A percentile compares a stretch with the other conserved stretches of the same genome.
Evolutionary conservation across 73 alveolate genomes (phyloP).

Genomic region (Tetrahymena thermophila): DNA sequence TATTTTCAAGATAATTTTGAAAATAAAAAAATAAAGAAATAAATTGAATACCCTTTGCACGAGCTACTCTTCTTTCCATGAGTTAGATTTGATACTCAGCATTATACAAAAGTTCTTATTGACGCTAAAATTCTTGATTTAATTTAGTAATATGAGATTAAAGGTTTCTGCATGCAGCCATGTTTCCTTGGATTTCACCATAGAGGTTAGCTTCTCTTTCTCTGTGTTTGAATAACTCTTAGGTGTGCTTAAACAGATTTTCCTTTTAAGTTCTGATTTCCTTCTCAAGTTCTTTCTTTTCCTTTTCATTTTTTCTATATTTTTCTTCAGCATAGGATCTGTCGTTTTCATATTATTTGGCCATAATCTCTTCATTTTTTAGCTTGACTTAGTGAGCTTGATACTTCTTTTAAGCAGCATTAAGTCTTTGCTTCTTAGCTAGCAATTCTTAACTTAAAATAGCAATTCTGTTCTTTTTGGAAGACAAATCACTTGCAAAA

Average conservation of each 20-base stretch:
- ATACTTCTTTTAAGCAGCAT: conserved; percentile 74
- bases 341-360: conserved; percentile 70
- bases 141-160: conserved; percentile 85
- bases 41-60: conserved; percentile 46
- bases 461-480: conserved; percentile 59
- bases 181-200: conserved; percentile 90
- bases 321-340: conserved; percentile 57
- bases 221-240: conserved; percentile 85
- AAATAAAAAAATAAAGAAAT: not conserved
- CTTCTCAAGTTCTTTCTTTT: conserved; percentile 74
- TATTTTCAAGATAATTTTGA: not conserved
- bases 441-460: conserved; percentile 58
- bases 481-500: conserved; percentile 73
- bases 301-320: conserved; percentile 64
- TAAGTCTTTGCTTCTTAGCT: conserved; percentile 64
- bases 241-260: conserved; percentile 79
- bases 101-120: conserved; percentile 86
- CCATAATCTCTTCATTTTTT: conserved; percentile 66
- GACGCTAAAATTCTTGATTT: conserved; percentile 80
- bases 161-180: conserved; percentile 84
- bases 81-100: conserved; percentile 92
- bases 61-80: conserved; percentile 95
- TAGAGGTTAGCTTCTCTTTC: conserved; percentile 89
- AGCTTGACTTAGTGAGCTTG: conserved; percentile 70
- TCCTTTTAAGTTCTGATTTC: conserved; percentile 82